Base-by-base conservation (phyloP, 805 yeast genomes). In the Metschnikowia dekortorum region DNA sequence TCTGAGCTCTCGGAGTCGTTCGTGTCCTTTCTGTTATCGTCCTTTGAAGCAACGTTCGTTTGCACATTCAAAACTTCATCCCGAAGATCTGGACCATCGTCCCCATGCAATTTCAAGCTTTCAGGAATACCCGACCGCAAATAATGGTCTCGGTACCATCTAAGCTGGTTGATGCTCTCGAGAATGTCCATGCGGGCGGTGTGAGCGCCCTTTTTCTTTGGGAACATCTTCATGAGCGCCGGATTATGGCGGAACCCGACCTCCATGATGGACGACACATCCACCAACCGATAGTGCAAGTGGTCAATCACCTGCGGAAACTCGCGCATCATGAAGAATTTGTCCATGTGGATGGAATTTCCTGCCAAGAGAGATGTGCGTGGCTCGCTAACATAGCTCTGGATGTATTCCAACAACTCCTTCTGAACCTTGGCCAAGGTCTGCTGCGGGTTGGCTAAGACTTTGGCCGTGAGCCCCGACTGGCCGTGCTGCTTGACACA, bases 311-410 rank as follows among this genome's bases (percentile, higher is more conserved):
- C 84, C 44, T 76, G 66, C 0, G 98, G 98, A 71, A 94, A 83
- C 61, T 92, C 96, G 47, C 80, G 76, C 63, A 82, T 71, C 85
- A 94, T 78, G 67, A 92, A 94, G 46, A 86, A 75, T 51, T 89
- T 79, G 65, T 94, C 99, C 84, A 89, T 84, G 66, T 94, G 97
- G 16, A 94, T 84, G 0, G 96, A 80, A 59, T 92, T 94, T 1
- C 99, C 99, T 0, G 96, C 96, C 48, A 94, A 67, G 0, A 94
- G 69, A 2, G 90, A 97, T 16, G 72, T 69, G 2, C 81, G 72
- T 9, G 72, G 70, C 13, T 70, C 70, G 3, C 80, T 79, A 8
- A 87, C 74, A 57, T 74, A 80, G 55, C 71, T 71, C 56, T 75
- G 63, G 46, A 94, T 69, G 61, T 89, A 92, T 6, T 61, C 73